A percentile compares a stretch with the other conserved stretches of the same genome.
These are phyloP conservation scores for Lentinula novae-zelandiae DNA, from an alignment of 1,284 basidiomycete species.

Conservation along the genomic window DNA sequence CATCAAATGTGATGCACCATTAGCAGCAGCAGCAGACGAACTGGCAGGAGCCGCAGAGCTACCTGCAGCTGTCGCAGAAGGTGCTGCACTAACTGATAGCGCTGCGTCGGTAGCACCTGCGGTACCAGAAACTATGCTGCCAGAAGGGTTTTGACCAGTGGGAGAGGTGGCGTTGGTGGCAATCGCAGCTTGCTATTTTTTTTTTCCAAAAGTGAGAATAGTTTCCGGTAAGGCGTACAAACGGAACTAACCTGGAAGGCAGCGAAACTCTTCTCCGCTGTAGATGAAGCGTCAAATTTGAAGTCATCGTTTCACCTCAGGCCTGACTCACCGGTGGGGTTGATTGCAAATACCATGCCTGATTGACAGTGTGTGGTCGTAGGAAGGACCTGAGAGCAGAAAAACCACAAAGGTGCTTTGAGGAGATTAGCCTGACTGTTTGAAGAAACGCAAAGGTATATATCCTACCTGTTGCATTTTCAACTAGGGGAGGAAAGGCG, in stretches of 20 bases:
- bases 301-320: neutral
- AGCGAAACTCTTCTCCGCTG: conserved; percentile 37
- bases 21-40: conserved; percentile 9
- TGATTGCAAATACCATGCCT: conserved; percentile 37
- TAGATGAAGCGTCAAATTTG: conserved; percentile 30
- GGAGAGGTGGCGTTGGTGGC: conserved; percentile 16
- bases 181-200: conserved; percentile 25
- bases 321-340: neutral
- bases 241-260: conserved; percentile 35
- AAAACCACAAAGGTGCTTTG: conserved; percentile 46
- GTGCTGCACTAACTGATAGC: neutral
- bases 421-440: conserved; percentile 8
- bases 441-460: neutral
- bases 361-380: conserved; percentile 33
- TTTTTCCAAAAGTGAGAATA: neutral
- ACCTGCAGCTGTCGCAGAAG: conserved; percentile 14
- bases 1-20: conserved; percentile 13
- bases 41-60: conserved; percentile 18
- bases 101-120: conserved; percentile 14
- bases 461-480: conserved; percentile 22
- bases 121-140: conserved; percentile 14
- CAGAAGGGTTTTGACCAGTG: conserved; percentile 5
- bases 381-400: conserved; percentile 39
- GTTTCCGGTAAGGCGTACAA: neutral
- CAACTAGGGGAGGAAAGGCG: neutral